Evolutionary conservation across 2,329 filamentous ascomycete species (phyloP).

Genomic region (Hypoxylon sp.): DNA sequence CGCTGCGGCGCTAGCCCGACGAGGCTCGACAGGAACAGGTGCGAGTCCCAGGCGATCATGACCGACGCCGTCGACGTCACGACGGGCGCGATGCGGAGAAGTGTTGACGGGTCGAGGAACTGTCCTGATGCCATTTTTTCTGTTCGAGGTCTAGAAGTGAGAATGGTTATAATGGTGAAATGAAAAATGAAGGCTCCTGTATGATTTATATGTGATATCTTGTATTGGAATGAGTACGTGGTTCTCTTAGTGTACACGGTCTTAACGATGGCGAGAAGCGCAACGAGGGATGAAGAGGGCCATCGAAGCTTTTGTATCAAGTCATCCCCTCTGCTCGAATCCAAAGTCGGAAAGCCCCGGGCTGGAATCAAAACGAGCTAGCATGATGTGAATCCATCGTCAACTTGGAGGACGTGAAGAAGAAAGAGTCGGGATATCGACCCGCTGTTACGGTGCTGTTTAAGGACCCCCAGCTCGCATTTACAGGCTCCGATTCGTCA

Average conservation of each 20-base stretch:
- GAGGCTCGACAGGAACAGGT: slow-evolving; percentile 52
- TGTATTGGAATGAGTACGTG: neutral
- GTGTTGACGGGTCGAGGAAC: slow-evolving; percentile 50
- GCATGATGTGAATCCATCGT: slow-evolving; percentile 17
- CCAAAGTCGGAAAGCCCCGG: neutral
- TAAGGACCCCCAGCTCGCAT: neutral
- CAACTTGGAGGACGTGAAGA: slow-evolving; percentile 1
- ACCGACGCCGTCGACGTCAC: slow-evolving; percentile 57
- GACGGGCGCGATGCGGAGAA: slow-evolving; percentile 54
- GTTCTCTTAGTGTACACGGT: no score
- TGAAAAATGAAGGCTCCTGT: neutral
- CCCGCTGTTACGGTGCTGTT: neutral
- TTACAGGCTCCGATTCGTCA: neutral
- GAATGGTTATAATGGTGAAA: neutral
- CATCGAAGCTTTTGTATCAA: neutral
- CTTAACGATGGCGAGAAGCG: neutral
- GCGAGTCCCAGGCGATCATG: slow-evolving; percentile 55
- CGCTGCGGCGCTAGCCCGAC: slow-evolving; percentile 42
- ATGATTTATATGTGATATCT: neutral
- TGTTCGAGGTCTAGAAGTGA: neutral
- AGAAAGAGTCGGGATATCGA: slow-evolving; percentile 6
- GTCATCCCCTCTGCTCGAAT: neutral
- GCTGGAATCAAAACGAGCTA: neutral
- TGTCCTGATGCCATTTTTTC: slow-evolving; percentile 48
- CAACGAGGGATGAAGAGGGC: neutral